A percentile compares a stretch with the other conserved stretches of the same genome.
These are phyloP conservation scores for Ilex paraguariensis DNA, from an alignment of 305 asterid genomes.

Conservation along the genomic window DNA sequence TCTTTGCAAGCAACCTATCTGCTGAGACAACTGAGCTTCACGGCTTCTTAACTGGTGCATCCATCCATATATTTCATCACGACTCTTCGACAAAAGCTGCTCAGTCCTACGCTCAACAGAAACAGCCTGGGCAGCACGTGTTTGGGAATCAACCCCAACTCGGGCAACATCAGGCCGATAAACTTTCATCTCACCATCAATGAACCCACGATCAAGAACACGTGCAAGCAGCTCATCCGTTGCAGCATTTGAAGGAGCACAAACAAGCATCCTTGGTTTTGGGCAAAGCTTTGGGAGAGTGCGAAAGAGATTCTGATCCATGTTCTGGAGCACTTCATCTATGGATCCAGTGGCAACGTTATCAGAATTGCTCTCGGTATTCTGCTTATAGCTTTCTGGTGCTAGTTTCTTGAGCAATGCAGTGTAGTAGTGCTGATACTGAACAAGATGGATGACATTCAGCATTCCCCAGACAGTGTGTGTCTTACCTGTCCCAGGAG, in stretches of 20 bases:
- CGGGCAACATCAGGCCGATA: conserved; percentile 98
- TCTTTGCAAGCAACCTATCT: conserved; percentile 80
- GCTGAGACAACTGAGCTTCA: conserved; percentile 79
- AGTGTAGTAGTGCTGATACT: conserved; percentile 97
- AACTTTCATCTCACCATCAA: conserved; percentile 98
- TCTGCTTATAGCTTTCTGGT: conserved; percentile 98
- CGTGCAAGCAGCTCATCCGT: conserved; percentile 96
- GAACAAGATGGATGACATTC: conserved; percentile 97
- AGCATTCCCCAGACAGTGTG: conserved; percentile 99
- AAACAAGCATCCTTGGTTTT: conserved; percentile 98
- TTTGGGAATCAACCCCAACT: conserved; percentile 98
- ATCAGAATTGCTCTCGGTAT: conserved; percentile 64
- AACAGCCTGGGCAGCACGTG: conserved; percentile 97
- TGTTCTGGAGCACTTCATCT: conserved; percentile 95
- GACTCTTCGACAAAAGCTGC: conserved; percentile 70
- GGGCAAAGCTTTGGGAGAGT: conserved; percentile 98
- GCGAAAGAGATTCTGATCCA: conserved; percentile 96
- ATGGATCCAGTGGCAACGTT: conserved; percentile 77
- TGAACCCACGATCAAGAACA: conserved; percentile 97
- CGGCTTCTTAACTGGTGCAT: conserved; percentile 79
- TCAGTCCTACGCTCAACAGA: conserved; percentile 98
- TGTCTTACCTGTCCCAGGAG: conserved; percentile 99
- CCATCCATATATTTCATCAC: conserved; percentile 87
- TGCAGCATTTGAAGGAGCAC: conserved; percentile 99
- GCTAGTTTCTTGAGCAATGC: conserved; percentile 94